Conservation (phyloP, 2,329 filamentous ascomycete species). For the Aureobasidium sp. region DNA sequence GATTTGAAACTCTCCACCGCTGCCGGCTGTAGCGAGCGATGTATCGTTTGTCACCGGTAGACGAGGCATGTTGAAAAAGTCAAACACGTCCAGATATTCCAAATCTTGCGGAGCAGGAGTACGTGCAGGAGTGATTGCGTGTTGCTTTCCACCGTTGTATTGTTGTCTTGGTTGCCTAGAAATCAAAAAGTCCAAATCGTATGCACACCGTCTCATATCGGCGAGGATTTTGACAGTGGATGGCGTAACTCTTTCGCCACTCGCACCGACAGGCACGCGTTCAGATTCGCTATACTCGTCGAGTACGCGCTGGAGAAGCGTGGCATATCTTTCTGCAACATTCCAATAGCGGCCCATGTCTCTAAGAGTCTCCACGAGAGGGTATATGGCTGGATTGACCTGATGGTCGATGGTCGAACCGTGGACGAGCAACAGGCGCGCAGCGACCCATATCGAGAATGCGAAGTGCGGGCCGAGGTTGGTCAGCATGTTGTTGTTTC, state of each 20-base stretch:
- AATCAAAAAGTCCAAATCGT: slow-evolving; percentile 84
- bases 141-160: slow-evolving; percentile 22
- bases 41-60: slow-evolving; percentile 43
- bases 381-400: slow-evolving; percentile 68
- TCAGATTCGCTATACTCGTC: slow-evolving; percentile 80
- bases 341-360: slow-evolving; percentile 81
- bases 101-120: slow-evolving; percentile 69
- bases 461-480: slow-evolving; percentile 86
- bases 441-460: slow-evolving; percentile 87
- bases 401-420: slow-evolving; percentile 83
- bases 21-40: slow-evolving; percentile 23
- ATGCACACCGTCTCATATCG: slow-evolving; percentile 86
- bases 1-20: slow-evolving; percentile 19
- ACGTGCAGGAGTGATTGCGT: slow-evolving; percentile 29
- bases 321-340: slow-evolving; percentile 74
- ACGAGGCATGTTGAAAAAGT: slow-evolving; percentile 87
- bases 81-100: slow-evolving; percentile 87
- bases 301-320: slow-evolving; percentile 71
- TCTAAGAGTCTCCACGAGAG: slow-evolving; percentile 74
- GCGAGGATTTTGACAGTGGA: slow-evolving; percentile 80
- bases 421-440: slow-evolving; percentile 78
- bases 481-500: slow-evolving; percentile 64
- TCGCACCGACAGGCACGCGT: slow-evolving; percentile 46
- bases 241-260: slow-evolving; percentile 68
- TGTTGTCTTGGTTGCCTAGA: slow-evolving; percentile 63